These are phyloP conservation scores for Fusarium sp. DNA, from an alignment of 2,329 filamentous ascomycete species.

Conservation along the genomic window DNA sequence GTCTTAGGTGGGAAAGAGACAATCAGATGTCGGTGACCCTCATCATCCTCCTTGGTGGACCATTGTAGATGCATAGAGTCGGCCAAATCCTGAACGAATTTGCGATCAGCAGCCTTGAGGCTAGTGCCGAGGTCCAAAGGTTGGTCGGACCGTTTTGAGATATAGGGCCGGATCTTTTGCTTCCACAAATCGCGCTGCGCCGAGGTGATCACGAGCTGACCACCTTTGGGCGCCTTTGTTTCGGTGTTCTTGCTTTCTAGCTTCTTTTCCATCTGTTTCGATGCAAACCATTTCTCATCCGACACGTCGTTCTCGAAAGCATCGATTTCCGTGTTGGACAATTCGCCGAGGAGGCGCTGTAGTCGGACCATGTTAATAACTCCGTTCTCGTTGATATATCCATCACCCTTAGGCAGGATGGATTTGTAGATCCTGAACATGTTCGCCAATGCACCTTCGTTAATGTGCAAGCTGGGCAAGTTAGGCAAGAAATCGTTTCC, in stretches of 20 bases:
- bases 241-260: constrained; percentile 67
- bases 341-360: constrained; percentile 80
- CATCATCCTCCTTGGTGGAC: constrained; percentile 69
- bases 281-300: constrained; percentile 91
- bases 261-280: constrained; percentile 82
- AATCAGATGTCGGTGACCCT: constrained; percentile 66
- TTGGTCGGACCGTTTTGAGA: constrained; percentile 74
- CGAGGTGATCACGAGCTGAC: constrained; percentile 79
- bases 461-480: constrained; percentile 95
- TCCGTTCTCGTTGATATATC: constrained; percentile 96
- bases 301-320: constrained; percentile 92
- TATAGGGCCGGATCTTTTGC: constrained; percentile 82
- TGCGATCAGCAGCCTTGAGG: constrained; percentile 86
- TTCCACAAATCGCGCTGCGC: constrained; percentile 86
- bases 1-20: constrained; percentile 63
- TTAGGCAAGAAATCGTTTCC: constrained; percentile 99
- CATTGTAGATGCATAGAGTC: constrained; percentile 69
- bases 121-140: constrained; percentile 80
- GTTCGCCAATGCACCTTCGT: constrained; percentile 93
- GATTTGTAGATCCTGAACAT: constrained; percentile 99
- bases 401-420: constrained; percentile 85
- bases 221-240: constrained; percentile 66
- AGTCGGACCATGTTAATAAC: constrained; percentile 89
- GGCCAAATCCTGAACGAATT: constrained; percentile 91
- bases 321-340: constrained; percentile 90